Base-by-base conservation (phyloP, 768 basidiomycete genomes). In the Tephrocybe sp. region DNA sequence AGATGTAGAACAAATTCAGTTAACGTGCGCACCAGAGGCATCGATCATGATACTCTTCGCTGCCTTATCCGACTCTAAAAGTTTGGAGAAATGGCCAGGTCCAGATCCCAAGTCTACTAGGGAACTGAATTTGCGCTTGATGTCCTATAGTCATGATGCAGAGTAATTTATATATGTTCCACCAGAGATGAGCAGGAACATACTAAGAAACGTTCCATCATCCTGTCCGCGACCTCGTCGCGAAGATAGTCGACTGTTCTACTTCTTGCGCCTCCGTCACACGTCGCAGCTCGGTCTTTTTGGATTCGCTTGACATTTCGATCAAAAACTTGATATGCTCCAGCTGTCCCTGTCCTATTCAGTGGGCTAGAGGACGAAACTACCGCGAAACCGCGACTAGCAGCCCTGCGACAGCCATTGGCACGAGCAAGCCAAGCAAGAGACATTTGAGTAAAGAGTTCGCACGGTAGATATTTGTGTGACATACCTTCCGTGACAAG, bases 91-190 rank as follows among this genome's bases (percentile, higher is more conserved):
- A 69, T 94, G 94, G 1, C 97, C 97, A 2, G 97, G 76, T 10
- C 95, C 94, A 23, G 92, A 84, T 1, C 92, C 91, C 22, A 97
- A 70, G 69, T 99, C 97, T 15, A 98, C 69, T 18, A 99, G 73
- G 2, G 82, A 75, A 41, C 75, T 70, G 60, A 94, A 97, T 27
- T 80, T 85, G 37, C 86, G 79, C 68, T 90, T 94, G 56, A 99
- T 88, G 65, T 99, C 95, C 95, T 98, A 60, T 3, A 36, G n/a
- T n/a, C n/a, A n/a, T n/a, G n/a, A 36, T 34, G 42, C 21, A 43
- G 39, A 33, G 33, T 19, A 53, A 45, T 37, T 23, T 5, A 13
- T 30, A 22, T 49, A 21, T 9, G 8, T n/a, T 34, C 33, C 47
- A 16, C 50, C 42, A 44, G 18, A 13, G 19, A 24, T 37, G n/a